Evolutionary conservation across 2,329 filamentous ascomycete genomes (phyloP), one percentile per base, ranked within the genome.

Genomic region (Alternaria ventricosa): DNA sequence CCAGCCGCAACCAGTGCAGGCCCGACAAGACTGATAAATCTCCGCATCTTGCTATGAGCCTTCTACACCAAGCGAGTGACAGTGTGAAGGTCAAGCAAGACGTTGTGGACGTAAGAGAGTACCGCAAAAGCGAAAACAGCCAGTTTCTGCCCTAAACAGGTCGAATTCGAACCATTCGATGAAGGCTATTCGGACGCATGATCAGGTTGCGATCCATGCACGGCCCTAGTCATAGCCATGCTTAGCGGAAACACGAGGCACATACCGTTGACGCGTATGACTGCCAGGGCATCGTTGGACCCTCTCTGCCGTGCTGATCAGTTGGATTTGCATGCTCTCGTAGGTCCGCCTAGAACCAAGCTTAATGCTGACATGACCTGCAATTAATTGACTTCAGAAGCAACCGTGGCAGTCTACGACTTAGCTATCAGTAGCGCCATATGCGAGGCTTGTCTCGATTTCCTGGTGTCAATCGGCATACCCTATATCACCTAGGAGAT

Each of bases 141-240:
- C 63, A 62, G 45, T 57, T 50, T 57, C 54, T 51, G 58, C 47
- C 45, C 57, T 53, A 55, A 41, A 44, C 25, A 28, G 61, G 45
- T 51, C 30, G 41, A 41, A 60, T 55, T 58, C 45, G 43, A 64
- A 53, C 22, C 49, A 41, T 53, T 53, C 46, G 51, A 67, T 58
- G 36, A 55, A 63, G 49, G 57, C 33, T 49, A 59, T 41, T 58
- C 25, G 18, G 23, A 50, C 54, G 55, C 53, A 61, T 60, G 54
- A 60, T 61, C 64, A 72, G 72, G n/a, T 62, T 51, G 60, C 64
- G 66, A 68, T 63, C 73, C 72, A 68, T 75, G 72, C 70, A 66
- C 62, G 54, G 68, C 62, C 47, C 59, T 61, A 46, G 33, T 64
- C 60, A 65, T 65, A 61, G 63, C 15, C n/a, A 57, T 44, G 55